Conservation (phyloP, 1,139 yeast species). For the Schizosaccharomyces versatilis region DNA sequence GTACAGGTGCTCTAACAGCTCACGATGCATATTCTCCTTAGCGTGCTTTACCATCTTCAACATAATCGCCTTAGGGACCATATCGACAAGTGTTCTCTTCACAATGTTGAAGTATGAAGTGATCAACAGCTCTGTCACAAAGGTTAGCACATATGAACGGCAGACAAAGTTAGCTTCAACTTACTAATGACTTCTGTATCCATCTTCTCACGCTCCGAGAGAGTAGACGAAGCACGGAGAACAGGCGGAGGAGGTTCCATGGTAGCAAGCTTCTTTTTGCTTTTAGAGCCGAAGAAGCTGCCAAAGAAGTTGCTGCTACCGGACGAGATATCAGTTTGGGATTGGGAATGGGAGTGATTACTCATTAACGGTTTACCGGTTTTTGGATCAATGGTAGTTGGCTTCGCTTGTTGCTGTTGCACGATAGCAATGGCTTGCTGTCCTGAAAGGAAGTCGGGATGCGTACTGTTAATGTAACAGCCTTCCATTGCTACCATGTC, state of each 20-base stretch:
- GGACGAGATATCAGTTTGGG: constrained; percentile 9
- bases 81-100: constrained; percentile 76
- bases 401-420: constrained; percentile 63
- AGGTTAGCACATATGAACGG: background rate
- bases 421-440: constrained; percentile 89
- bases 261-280: constrained; percentile 79
- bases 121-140: constrained; percentile 36
- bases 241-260: constrained; percentile 90
- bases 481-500: constrained; percentile 75
- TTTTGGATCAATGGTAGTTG: constrained; percentile 72
- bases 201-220: constrained; percentile 87
- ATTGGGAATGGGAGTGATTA: constrained; percentile 12
- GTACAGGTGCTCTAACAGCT: constrained; percentile 67
- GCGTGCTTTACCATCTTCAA: constrained; percentile 46
- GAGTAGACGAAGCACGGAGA: constrained; percentile 78
- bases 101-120: constrained; percentile 80
- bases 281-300: constrained; percentile 78
- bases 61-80: constrained; percentile 90
- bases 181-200: constrained; percentile 78
- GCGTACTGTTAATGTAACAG: constrained; percentile 89
- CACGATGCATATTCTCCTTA: constrained; percentile 74
- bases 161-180: background rate
- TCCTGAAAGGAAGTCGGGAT: constrained; percentile 87
- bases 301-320: constrained; percentile 40
- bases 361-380: constrained; percentile 40